Evolutionary conservation across 495 filamentous ascomycete species (phyloP).

Genomic region (Sabuloglossum arenarium): DNA sequence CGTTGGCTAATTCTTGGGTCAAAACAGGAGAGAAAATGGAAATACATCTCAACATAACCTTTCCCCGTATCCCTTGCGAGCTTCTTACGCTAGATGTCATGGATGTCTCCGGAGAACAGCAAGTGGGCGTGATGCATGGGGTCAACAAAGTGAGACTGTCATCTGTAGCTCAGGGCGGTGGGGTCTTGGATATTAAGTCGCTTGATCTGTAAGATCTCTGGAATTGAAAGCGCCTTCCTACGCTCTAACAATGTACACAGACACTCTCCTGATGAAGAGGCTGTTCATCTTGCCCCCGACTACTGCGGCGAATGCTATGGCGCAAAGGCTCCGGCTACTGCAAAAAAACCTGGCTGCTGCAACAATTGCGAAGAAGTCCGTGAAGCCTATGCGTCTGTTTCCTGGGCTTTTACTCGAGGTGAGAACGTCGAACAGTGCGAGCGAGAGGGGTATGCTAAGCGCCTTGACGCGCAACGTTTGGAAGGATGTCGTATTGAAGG

Average conservation of each 20-base stretch:
- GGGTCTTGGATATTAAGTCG: constrained; percentile 51
- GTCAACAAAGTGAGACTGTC: constrained; percentile 71
- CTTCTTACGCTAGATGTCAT: constrained; percentile 93
- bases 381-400: constrained; percentile 71
- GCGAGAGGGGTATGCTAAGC: constrained; percentile 79
- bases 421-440: constrained; percentile 90
- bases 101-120: constrained; percentile 94
- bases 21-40: constrained; percentile 80
- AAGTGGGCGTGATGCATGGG: constrained; percentile 80
- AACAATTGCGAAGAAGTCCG: constrained; percentile 93
- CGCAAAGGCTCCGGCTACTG: constrained; percentile 46
- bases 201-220: constrained; percentile 42
- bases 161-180: constrained; percentile 48
- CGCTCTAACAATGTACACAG: constrained; percentile 17
- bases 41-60: constrained; percentile 94
- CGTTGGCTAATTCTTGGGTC: not conserved
- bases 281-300: constrained; percentile 65
- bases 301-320: constrained; percentile 95
- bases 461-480: constrained; percentile 61
- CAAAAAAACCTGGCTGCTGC: constrained; percentile 65
- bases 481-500: constrained; percentile 95
- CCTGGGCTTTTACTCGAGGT: constrained; percentile 85
- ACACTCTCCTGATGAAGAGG: constrained; percentile 39
- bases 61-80: constrained; percentile 85
- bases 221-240: not conserved